Percentiles rank a stretch among this genome's conserved stretches.
Conservation (phyloP, 2,329 filamentous ascomycete genomes). For the Aspergillus udagawae region DNA sequence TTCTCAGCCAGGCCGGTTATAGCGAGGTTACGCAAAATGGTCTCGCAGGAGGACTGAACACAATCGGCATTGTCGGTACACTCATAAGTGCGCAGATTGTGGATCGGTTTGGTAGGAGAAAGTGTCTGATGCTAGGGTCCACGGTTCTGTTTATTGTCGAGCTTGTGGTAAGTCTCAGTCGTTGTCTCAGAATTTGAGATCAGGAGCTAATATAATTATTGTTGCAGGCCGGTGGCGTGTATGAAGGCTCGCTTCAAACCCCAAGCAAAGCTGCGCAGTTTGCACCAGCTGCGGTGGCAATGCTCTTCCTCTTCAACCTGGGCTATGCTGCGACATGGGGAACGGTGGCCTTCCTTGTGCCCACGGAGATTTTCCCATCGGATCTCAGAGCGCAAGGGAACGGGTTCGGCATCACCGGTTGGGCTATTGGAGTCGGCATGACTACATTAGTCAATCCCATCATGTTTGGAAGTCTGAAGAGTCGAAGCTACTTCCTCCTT, state of each 20-base stretch:
- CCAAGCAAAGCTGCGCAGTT: conserved; percentile 34
- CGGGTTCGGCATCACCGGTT: conserved; percentile 56
- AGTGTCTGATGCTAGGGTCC: conserved; percentile 40
- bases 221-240: conserved; percentile 37
- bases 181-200: not conserved
- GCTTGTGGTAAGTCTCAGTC: conserved; percentile 28
- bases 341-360: conserved; percentile 49
- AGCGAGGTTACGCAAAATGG: conserved; percentile 41
- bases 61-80: conserved; percentile 50
- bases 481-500: conserved; percentile 51
- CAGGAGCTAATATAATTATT: not conserved
- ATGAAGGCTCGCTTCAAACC: conserved; percentile 38
- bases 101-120: conserved; percentile 46
- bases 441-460: conserved; percentile 51
- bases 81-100: conserved; percentile 50
- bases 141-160: conserved; percentile 40
- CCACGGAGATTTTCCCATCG: conserved; percentile 55
- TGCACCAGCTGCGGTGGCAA: conserved; percentile 45
- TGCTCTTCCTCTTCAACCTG: conserved; percentile 44
- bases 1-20: conserved; percentile 29
- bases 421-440: conserved; percentile 56
- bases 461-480: conserved; percentile 47
- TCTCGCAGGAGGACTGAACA: conserved; percentile 50
- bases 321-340: conserved; percentile 49
- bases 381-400: conserved; percentile 57